A percentile compares a stretch with the other conserved stretches of the same genome.
phyloP scores from a whole-genome alignment of 768 basidiomycete genomes.

The Lactarius sp. region DNA sequence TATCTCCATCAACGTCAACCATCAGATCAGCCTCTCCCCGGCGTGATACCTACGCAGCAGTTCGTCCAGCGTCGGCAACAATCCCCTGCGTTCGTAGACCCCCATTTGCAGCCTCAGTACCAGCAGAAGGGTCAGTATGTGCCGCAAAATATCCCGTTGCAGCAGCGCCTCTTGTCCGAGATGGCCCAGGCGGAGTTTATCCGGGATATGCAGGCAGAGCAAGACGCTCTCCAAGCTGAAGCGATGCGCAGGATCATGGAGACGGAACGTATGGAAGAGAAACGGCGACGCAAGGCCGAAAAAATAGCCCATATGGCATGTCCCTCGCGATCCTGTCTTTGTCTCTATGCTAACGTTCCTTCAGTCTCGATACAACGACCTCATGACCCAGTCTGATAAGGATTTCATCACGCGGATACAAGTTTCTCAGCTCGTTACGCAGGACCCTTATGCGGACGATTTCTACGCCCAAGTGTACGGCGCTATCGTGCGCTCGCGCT shows the following conservation, averaged over 20 bases:
- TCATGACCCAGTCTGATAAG: conserved; percentile 98
- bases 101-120: conserved; percentile 35
- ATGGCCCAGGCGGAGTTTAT: conserved; percentile 67
- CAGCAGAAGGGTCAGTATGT: conserved; percentile 53
- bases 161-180: conserved; percentile 73
- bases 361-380: conserved; percentile 86
- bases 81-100: conserved; percentile 28
- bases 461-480: conserved; percentile 98
- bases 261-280: conserved; percentile 84
- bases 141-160: conserved; percentile 63
- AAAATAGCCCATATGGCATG: conserved; percentile 88
- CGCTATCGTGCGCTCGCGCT: conserved; percentile 71
- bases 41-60: conserved; percentile 44
- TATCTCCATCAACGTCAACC: conserved; percentile 40
- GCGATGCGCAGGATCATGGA: conserved; percentile 89
- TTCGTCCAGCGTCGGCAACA: conserved; percentile 43
- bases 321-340: conserved; percentile 11
- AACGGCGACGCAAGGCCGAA: conserved; percentile 68
- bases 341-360: conserved; percentile 1
- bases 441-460: conserved; percentile 96
- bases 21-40: conserved; percentile 43
- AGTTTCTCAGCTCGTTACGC: conserved; percentile 94
- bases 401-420: conserved; percentile 99
- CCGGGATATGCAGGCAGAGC: conserved; percentile 59
- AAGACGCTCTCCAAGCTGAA: conserved; percentile 67